Base-by-base conservation (phyloP, 305 asterid genomes). In the Fraxinus velutina region DNA sequence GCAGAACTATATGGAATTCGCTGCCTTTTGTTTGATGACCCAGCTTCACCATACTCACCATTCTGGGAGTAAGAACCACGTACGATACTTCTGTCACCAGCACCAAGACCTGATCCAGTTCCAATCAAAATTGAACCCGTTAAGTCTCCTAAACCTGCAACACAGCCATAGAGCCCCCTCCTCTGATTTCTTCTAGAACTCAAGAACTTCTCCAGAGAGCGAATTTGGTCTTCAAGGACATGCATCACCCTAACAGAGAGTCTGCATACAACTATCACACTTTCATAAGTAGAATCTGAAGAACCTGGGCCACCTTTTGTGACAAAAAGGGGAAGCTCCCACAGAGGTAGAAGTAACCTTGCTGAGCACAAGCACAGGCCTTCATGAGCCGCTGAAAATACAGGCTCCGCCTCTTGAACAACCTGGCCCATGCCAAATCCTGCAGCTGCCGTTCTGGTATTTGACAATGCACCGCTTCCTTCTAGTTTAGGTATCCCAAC, bases 401-500 rank as follows among this genome's bases (percentile, higher is more conserved):
- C 91, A 73, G 98, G 98, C 87, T 96, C 98, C 19, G 98, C 97
- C 77, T 94, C 98, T 87, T 96, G 98, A 86, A 93, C 97, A 76
- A 96, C 99, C 90, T 94, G 99, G 8, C 98, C 99, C 98, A 96
- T 96, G 93, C 98, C 93, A 92, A 96, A 94, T 72, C 98, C 99
- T 75, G 97, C 97, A 80, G 97, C 91, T 62, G 96, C 93, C 79
- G 97, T 88, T 89, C 98, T 86, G 78, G 95, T 88, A 88, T 90
- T 94, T 79, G 98, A 88, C 75, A 94, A 88, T 79, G 97, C 96
- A 88, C 98, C 97, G 83, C 88, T 92, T 78, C 98, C 99, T 91
- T 91, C 98, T 77, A 96, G 86, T 83, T 96, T 98, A 81, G 99
- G 99, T 83, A 96, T 85, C 82, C 98, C 99, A 82, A 94, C 99